These are phyloP conservation scores for Pythium guiyangense DNA, from an alignment of 352 stramenopile species.

Conservation along the genomic window DNA sequence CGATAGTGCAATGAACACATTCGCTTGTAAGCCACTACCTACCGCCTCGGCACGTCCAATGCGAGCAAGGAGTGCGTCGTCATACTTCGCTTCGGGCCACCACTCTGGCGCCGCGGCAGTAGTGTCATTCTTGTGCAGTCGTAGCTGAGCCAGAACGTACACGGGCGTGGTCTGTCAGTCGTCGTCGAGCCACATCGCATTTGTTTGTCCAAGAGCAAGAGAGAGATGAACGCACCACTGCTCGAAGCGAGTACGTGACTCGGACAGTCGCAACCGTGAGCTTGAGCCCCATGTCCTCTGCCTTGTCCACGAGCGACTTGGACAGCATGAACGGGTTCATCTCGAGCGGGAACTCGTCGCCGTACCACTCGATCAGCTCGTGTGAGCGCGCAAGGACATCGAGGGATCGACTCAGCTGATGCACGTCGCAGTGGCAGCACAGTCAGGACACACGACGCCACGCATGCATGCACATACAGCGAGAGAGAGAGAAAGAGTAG, in stretches of 20 bases:
- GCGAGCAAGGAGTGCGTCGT: constrained; percentile 19
- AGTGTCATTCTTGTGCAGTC: constrained; percentile 22
- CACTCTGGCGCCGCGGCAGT: constrained; percentile 30
- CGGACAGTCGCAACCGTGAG: constrained; percentile 5
- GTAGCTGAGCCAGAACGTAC: constrained; percentile 16
- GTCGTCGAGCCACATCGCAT: constrained; percentile 2
- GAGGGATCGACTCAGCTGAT: constrained; percentile 42
- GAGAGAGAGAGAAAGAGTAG: neutral
- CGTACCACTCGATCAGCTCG: constrained; percentile 60
- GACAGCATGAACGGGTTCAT: constrained; percentile 62
- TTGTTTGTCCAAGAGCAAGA: neutral
- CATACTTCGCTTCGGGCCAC: constrained; percentile 54
- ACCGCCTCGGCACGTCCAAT: constrained; percentile 45
- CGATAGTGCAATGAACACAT: neutral
- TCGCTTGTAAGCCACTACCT: neutral
- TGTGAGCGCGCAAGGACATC: constrained; percentile 31
- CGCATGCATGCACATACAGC: neutral
- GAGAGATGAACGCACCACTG: constrained; percentile 17
- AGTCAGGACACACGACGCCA: neutral
- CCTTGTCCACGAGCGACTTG: constrained; percentile 45
- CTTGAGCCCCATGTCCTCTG: constrained; percentile 26
- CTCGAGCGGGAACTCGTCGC: constrained; percentile 65
- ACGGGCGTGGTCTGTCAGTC: neutral
- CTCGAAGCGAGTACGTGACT: constrained; percentile 22
- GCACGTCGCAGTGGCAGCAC: neutral